Conservation (phyloP, 2,329 filamentous ascomycete species). For the Aspergillus oerlinghausenensis region DNA sequence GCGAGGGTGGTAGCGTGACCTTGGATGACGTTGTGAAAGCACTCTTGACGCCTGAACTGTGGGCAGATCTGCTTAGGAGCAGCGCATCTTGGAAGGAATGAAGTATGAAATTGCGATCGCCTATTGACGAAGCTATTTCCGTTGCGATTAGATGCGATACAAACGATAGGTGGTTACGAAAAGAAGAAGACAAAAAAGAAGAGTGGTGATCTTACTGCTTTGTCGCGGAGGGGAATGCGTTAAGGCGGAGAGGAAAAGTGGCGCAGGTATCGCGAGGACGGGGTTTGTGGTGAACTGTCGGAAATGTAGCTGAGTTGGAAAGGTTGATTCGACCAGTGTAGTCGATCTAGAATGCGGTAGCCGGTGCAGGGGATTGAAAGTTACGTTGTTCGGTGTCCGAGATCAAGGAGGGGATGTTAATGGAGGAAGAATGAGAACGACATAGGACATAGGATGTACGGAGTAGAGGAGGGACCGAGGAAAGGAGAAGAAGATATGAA, state of each 20-base stretch:
- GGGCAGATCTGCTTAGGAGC: slow-evolving; percentile 24
- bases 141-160: slow-evolving; percentile 7
- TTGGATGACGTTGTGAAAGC: slow-evolving; percentile 28
- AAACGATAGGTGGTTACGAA: slow-evolving; percentile 5
- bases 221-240: slow-evolving; percentile 5
- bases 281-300: not conserved
- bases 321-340: slow-evolving; percentile 7
- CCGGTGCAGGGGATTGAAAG: slow-evolving; percentile 8
- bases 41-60: slow-evolving; percentile 21
- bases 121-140: slow-evolving; percentile 1
- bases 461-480: slow-evolving; percentile 3
- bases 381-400: not conserved
- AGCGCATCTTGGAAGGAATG: slow-evolving; percentile 21
- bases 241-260: slow-evolving; percentile 10
- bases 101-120: slow-evolving; percentile 5
- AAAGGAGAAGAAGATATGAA: slow-evolving; percentile 12
- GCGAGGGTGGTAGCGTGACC: slow-evolving; percentile 27
- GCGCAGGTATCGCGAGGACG: slow-evolving; percentile 16
- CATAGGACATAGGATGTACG: slow-evolving; percentile 3
- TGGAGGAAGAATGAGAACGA: slow-evolving; percentile 9
- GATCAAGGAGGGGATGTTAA: slow-evolving; percentile 10
- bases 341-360: slow-evolving; percentile 6
- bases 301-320: slow-evolving; percentile 12
- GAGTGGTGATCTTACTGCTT: not conserved
- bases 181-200: not conserved